These are phyloP conservation scores for Colletotrichum falcatum DNA, from an alignment of 2,329 filamentous ascomycete genomes.

Conservation along the genomic window DNA sequence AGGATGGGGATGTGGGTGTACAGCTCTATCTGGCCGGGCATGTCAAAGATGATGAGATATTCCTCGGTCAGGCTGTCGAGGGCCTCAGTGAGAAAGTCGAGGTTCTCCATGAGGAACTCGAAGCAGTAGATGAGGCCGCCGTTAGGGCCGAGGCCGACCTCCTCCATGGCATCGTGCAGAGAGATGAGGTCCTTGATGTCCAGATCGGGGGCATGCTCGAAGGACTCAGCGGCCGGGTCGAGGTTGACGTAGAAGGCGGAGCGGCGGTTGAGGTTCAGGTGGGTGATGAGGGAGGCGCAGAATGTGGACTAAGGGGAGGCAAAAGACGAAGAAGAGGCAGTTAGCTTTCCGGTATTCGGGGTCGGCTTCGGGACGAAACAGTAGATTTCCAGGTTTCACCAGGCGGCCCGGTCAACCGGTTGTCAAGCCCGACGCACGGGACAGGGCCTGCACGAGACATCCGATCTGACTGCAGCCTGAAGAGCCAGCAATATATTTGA, in stretches of 20 bases:
- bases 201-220: slow-evolving; percentile 90
- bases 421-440: neutral
- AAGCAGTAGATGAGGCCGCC: slow-evolving; percentile 96
- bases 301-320: slow-evolving; percentile 80
- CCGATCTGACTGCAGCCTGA: slow-evolving; percentile 10
- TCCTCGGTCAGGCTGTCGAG: slow-evolving; percentile 91
- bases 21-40: slow-evolving; percentile 98
- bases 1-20: slow-evolving; percentile 97
- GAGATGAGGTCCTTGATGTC: slow-evolving; percentile 97
- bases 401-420: neutral
- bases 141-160: slow-evolving; percentile 90
- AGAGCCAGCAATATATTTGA: slow-evolving; percentile 11
- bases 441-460: neutral
- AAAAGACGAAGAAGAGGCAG: neutral
- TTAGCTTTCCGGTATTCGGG: neutral
- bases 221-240: slow-evolving; percentile 93
- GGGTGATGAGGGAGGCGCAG: slow-evolving; percentile 91
- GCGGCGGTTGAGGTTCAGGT: slow-evolving; percentile 90
- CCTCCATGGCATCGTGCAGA: slow-evolving; percentile 96
- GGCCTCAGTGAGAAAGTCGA: slow-evolving; percentile 89
- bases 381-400: neutral
- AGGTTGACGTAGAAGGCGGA: slow-evolving; percentile 98
- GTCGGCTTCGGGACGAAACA: neutral
- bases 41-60: slow-evolving; percentile 97
- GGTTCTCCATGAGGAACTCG: slow-evolving; percentile 93